Conservation (phyloP, 176 grass and related monocot species). For the Avena atlantica region DNA sequence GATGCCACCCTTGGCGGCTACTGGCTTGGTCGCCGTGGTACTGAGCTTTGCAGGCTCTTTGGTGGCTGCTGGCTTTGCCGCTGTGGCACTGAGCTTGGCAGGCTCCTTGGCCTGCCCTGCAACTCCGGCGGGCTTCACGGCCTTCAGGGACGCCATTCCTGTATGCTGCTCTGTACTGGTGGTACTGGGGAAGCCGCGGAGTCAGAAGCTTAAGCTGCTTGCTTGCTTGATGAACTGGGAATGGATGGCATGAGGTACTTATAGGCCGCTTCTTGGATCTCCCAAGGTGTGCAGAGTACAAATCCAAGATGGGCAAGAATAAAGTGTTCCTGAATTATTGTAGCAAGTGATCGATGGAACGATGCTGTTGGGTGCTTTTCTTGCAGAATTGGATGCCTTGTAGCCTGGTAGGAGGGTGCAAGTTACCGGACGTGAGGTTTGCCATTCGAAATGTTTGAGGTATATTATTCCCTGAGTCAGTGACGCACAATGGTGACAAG, state of each 20-base stretch:
- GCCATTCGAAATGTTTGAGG: conserved; percentile 41
- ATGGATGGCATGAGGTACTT: conserved; percentile 53
- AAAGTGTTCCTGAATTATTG: conserved; percentile 83
- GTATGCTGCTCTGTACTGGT: neutral
- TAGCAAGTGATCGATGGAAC: conserved; percentile 47
- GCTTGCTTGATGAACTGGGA: conserved; percentile 40
- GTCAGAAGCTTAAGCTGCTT: conserved; percentile 44
- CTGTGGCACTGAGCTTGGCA: conserved; percentile 52
- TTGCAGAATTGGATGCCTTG: conserved; percentile 56
- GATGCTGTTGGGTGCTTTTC: conserved; percentile 16
- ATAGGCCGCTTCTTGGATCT: conserved; percentile 47
- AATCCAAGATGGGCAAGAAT: conserved; percentile 58
- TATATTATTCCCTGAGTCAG: conserved; percentile 37
- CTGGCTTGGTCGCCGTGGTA: conserved; percentile 48
- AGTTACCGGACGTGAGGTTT: conserved; percentile 50
- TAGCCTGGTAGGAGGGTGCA: conserved; percentile 15
- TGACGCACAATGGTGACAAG: conserved; percentile 16
- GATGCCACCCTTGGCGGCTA: conserved; percentile 60
- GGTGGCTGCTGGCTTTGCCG: conserved; percentile 40
- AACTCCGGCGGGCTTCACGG: conserved; percentile 53
- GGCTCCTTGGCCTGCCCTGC: conserved; percentile 59
- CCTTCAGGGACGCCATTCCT: conserved; percentile 80
- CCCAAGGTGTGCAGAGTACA: conserved; percentile 24
- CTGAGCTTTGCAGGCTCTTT: conserved; percentile 67
- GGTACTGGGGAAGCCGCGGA: neutral